Evolutionary conservation across 2,329 filamentous ascomycete species (phyloP).

Genomic region (Aureobasidium sp.): DNA sequence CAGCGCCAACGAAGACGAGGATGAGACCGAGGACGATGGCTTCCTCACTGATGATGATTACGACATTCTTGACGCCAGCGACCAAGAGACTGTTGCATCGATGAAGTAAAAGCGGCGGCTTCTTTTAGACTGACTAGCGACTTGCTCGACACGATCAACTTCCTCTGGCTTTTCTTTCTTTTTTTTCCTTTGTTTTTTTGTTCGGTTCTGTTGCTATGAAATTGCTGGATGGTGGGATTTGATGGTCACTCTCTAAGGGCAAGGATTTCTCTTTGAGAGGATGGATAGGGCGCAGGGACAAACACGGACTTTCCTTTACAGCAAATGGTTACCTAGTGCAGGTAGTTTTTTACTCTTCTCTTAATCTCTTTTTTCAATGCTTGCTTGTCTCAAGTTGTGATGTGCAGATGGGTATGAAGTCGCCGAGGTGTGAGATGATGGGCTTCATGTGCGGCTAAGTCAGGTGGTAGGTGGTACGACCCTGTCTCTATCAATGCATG

Average conservation of each 20-base stretch:
- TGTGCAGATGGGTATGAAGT: neutral
- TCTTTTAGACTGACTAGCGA: neutral
- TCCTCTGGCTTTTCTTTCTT: neutral
- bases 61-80: conserved; percentile 89
- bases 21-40: conserved; percentile 55
- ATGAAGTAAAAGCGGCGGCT: conserved; percentile 3
- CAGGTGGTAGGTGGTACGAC: neutral
- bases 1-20: conserved; percentile 49
- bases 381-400: neutral
- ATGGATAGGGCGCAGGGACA: neutral
- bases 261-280: neutral
- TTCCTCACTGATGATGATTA: conserved; percentile 98
- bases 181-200: neutral
- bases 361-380: neutral
- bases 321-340: neutral
- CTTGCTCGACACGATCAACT: neutral
- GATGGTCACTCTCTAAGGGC: conserved; percentile 3
- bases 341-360: neutral
- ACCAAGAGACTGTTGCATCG: conserved; percentile 57
- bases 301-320: neutral
- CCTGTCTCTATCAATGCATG: neutral
- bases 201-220: neutral
- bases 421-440: neutral
- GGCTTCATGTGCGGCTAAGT: neutral
- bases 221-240: neutral